Conservation (phyloP, 305 asterid genomes). For the Solanum chacoense region DNA sequence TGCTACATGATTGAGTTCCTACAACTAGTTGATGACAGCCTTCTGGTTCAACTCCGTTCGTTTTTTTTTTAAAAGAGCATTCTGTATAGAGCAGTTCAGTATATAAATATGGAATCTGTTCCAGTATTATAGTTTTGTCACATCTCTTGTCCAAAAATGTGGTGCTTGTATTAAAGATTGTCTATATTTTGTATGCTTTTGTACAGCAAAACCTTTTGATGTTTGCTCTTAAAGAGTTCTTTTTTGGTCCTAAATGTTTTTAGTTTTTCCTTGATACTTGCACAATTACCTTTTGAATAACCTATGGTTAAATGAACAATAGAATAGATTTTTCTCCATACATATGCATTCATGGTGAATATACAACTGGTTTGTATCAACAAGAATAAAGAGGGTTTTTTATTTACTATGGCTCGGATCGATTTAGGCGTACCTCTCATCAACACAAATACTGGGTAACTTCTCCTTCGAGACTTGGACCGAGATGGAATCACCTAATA, state of each 20-base stretch:
- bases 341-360: background rate
- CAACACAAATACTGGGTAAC: background rate
- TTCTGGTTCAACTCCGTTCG: background rate
- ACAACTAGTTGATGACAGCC: background rate
- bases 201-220: background rate
- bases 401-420: rapidly evolving
- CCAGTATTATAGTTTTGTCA: background rate
- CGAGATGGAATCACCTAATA: background rate
- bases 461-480: background rate
- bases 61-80: background rate
- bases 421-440: background rate
- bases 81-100: background rate
- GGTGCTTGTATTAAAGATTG: background rate
- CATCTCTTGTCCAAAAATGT: background rate
- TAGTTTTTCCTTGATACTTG: background rate
- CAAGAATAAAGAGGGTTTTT: background rate
- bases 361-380: background rate
- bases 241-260: background rate
- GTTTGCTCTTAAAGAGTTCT: background rate
- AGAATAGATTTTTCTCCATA: background rate
- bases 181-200: background rate
- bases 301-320: background rate
- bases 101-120: background rate
- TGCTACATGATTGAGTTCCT: background rate
- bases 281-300: background rate